phyloP scores from a whole-genome alignment of 2,329 filamentous ascomycete species.

The Aureobasidium namibiae region DNA sequence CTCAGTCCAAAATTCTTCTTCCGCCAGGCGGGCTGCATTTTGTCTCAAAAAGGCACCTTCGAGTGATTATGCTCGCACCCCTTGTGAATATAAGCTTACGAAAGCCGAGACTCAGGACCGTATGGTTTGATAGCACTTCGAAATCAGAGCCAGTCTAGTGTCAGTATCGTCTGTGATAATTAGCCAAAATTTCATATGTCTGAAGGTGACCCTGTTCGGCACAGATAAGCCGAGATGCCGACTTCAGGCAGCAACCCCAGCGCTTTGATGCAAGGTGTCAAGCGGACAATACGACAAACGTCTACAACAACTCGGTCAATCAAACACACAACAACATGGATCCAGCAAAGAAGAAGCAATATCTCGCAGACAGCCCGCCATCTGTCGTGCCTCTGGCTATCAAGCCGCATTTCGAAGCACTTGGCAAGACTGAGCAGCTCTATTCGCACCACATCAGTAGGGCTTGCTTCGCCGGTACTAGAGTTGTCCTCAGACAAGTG shows the following conservation, averaged over 20 bases:
- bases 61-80: neutral
- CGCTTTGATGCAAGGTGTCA: constrained; percentile 9
- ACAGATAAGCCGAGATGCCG: neutral
- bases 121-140: neutral
- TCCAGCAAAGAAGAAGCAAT: constrained; percentile 50
- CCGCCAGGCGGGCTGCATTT: neutral
- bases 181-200: neutral
- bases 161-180: neutral
- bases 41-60: too few species aligned
- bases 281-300: neutral
- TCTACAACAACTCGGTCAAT: neutral
- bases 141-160: neutral
- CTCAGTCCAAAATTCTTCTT: neutral
- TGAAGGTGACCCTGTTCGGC: neutral
- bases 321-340: constrained; percentile 28
- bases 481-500: constrained; percentile 46
- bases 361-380: constrained; percentile 84
- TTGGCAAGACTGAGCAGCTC: constrained; percentile 63
- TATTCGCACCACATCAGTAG: constrained; percentile 52
- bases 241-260: neutral
- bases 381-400: constrained; percentile 82
- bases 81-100: neutral
- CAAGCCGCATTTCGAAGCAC: constrained; percentile 80
- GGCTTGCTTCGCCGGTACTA: constrained; percentile 41
- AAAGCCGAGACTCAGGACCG: neutral